These are phyloP conservation scores for Mychonastes homosphaera DNA, from an alignment of 139 green algal genomes.

Conservation along the genomic window DNA sequence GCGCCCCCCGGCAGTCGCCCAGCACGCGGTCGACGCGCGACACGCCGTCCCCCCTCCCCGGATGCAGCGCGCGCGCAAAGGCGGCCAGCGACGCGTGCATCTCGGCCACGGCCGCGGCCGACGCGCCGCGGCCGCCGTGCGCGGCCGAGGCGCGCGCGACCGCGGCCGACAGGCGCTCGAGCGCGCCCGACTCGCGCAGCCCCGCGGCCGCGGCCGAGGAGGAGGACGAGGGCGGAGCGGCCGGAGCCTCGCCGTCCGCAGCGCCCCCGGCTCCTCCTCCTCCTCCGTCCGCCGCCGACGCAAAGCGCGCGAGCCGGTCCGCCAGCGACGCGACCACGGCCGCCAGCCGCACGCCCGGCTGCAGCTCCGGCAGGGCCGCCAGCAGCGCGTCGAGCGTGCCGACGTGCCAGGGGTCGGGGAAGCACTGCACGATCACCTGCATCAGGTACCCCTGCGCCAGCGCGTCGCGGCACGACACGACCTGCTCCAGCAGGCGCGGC, in stretches of 20 bases:
- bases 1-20: conserved; percentile 12
- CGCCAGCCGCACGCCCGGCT: conserved; percentile 60
- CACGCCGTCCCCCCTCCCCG: neutral
- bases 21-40: conserved; percentile 28
- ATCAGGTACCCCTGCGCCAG: conserved; percentile 99
- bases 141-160: neutral
- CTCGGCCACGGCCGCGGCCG: no score
- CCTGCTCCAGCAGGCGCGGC: conserved; percentile 21
- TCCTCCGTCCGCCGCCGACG: neutral
- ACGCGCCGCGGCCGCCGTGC: neutral
- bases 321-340: conserved; percentile 60
- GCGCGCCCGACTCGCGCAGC: neutral
- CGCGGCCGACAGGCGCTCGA: no score
- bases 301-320: conserved; percentile 55
- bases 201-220: neutral
- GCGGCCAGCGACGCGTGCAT: no score
- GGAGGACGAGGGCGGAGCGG: neutral
- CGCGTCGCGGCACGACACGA: conserved; percentile 90
- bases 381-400: conserved; percentile 77
- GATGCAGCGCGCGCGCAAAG: neutral
- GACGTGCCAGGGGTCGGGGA: conserved; percentile 93
- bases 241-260: neutral
- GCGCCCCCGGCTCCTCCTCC: neutral
- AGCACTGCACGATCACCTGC: conserved; percentile 68
- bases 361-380: conserved; percentile 69